phyloP scores from a whole-genome alignment of 495 filamentous ascomycete genomes.

The Neurospora pannonica region DNA sequence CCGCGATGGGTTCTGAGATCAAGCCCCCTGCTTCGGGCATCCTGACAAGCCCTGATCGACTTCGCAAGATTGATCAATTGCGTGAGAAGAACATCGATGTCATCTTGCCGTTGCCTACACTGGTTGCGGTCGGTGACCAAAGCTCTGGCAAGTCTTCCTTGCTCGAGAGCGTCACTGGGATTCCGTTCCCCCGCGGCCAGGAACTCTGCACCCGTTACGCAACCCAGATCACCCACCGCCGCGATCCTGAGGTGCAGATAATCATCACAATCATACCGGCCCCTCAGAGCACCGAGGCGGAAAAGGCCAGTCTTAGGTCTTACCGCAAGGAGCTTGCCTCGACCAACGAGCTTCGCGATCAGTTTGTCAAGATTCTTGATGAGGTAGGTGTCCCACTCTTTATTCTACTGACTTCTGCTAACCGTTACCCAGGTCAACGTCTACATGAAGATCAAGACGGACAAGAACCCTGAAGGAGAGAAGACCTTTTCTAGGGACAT shows the following conservation, averaged over 20 bases:
- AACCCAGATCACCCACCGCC: slow-evolving; percentile 44
- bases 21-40: background rate
- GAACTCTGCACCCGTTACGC: slow-evolving; percentile 45
- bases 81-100: slow-evolving; percentile 33
- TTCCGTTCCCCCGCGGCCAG: slow-evolving; percentile 36
- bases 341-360: slow-evolving; percentile 3
- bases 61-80: slow-evolving; percentile 29
- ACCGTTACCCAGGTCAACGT: slow-evolving; percentile 18
- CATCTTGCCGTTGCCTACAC: slow-evolving; percentile 30
- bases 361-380: slow-evolving; percentile 15
- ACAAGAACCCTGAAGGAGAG: slow-evolving; percentile 4
- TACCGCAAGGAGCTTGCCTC: slow-evolving; percentile 8
- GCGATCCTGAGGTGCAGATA: slow-evolving; percentile 13
- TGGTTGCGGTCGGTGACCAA: slow-evolving; percentile 38
- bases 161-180: slow-evolving; percentile 38
- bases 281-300: slow-evolving; percentile 13
- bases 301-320: slow-evolving; percentile 8
- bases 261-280: slow-evolving; percentile 36
- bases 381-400: slow-evolving; percentile 10
- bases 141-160: slow-evolving; percentile 41
- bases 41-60: slow-evolving; percentile 11
- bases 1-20: background rate
- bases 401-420: background rate
- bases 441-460: slow-evolving; percentile 27
- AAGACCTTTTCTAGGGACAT: slow-evolving; percentile 42